These are phyloP conservation scores for Hysterium pulicare DNA, from an alignment of 2,329 filamentous ascomycete species.

Conservation along the genomic window DNA sequence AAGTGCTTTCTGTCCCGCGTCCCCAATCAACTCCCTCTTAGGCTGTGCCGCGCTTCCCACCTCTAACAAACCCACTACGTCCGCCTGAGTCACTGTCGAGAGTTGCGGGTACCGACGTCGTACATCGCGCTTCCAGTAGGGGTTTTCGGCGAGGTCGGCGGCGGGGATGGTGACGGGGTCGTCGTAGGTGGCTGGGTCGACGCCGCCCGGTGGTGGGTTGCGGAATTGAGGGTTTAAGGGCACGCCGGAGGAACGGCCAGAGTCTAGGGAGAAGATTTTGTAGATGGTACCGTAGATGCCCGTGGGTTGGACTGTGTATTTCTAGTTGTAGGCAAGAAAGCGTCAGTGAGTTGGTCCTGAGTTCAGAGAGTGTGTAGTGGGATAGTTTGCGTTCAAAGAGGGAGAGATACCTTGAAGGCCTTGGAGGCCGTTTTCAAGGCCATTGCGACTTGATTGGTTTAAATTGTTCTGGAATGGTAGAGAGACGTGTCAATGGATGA, in stretches of 20 bases:
- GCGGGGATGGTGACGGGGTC: constrained; percentile 83
- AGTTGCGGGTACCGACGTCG: constrained; percentile 78
- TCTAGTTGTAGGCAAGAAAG: constrained; percentile 52
- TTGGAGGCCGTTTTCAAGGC: not conserved
- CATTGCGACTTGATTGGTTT: not conserved
- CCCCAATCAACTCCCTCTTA: constrained; percentile 75
- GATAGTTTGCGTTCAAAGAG: not conserved
- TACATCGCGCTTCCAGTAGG: constrained; percentile 92
- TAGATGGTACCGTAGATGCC: constrained; percentile 87
- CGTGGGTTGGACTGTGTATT: constrained; percentile 89
- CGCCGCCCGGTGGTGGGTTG: constrained; percentile 73
- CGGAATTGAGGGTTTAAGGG: constrained; percentile 92
- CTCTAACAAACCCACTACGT: constrained; percentile 79
- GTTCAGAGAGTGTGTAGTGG: not conserved
- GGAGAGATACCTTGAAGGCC: constrained; percentile 1
- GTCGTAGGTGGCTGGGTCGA: constrained; percentile 69
- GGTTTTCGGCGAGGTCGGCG: constrained; percentile 83
- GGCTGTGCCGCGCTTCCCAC: constrained; percentile 79
- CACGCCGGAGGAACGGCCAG: constrained; percentile 84
- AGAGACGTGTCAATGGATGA: constrained; percentile 2
- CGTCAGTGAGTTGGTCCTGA: not conserved
- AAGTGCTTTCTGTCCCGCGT: constrained; percentile 69
- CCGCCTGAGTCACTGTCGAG: constrained; percentile 76
- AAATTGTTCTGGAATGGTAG: not conserved
- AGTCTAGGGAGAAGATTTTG: constrained; percentile 73